Evolutionary conservation across 2,329 filamentous ascomycete genomes (phyloP), one percentile per base, ranked within the genome.

Genomic region (Colletotrichum viniferum): DNA sequence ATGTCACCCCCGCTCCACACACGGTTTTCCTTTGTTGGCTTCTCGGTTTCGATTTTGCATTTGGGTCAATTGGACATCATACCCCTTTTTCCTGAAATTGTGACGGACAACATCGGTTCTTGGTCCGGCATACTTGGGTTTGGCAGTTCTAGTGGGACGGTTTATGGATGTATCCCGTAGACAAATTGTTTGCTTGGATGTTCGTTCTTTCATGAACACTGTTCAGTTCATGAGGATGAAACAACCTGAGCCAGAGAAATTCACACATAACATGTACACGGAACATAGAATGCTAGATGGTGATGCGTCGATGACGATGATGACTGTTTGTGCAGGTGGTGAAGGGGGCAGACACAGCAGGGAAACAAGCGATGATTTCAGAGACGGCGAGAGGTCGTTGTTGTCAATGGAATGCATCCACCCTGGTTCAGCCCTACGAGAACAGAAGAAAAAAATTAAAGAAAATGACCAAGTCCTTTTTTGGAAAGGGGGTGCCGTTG

Each of bases 1-100:
- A 67, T 73, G 75, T 77, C 72, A 77, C 71, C 71, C 55, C 74
- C 76, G 73, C 76, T 76, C 76, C 77, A 61, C 75, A 48, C 10
- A 77, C 30, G 28, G 61, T 34, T 62, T 76, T 76, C 56, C 61
- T 56, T 65, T 24, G 65, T 58, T 65, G 56, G 62, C 60, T 76
- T 56, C 32, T 62, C 36, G 13, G 21, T 30, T 32, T n/a, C 26
- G 28, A 8, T 58, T 34, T 55, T 65, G 18, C 48, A 52, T 62
- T 58, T 69, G 48, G 60, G 48, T 48, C 16, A 34, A 14, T 64
- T 66, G 69, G 69, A 24, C 38, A 66, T 71, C 71, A 76, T 74
- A 74, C 71, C 71, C 71, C 21, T 60, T 64, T 69, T 26, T n/a
- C 30, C 21, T 52, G 26, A 63, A 48, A 14, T 36, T 58, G 8